Conservation (phyloP, 208 protist genomes). For the Leishmania gerbilli region DNA sequence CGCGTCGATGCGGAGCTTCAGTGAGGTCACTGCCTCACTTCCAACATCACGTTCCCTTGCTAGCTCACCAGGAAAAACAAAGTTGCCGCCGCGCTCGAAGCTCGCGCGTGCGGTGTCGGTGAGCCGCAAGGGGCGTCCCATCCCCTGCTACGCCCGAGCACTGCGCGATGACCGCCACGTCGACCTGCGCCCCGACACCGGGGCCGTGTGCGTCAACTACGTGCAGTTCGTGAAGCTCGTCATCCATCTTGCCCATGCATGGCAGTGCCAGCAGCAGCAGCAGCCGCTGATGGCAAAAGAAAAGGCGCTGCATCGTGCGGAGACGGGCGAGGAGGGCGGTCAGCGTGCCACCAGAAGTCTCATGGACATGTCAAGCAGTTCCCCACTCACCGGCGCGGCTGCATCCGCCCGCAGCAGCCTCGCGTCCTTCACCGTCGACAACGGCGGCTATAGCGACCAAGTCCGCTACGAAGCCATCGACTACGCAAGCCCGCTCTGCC, state of each 20-base stretch:
- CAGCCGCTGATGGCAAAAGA: not conserved
- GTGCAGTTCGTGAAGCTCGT: conserved; percentile 72
- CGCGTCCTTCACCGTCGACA: not conserved
- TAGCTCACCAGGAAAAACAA: not conserved
- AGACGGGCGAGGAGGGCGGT: not conserved
- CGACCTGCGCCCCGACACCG: conserved; percentile 56
- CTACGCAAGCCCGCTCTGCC: conserved; percentile 38
- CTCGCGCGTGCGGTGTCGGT: conserved; percentile 10
- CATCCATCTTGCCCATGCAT: conserved; percentile 66
- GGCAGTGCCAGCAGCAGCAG: conserved; percentile 50
- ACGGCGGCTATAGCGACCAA: not conserved
- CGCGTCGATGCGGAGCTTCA: not conserved
- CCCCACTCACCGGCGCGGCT: not conserved
- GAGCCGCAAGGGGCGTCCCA: conserved; percentile 21
- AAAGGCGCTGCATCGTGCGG: conserved; percentile 6
- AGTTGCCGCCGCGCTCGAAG: not conserved
- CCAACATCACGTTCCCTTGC: not conserved
- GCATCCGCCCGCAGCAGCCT: not conserved
- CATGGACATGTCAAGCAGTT: not conserved
- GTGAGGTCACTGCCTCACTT: not conserved
- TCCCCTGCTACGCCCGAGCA: conserved; percentile 42
- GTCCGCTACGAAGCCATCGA: conserved; percentile 41
- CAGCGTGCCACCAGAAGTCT: not conserved
- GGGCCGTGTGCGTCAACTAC: conserved; percentile 55
- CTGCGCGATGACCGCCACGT: conserved; percentile 57